A percentile compares a stretch with the other conserved stretches of the same genome.
phyloP scores from a whole-genome alignment of 805 yeast genomes.

The Metschnikowia henanensis region DNA sequence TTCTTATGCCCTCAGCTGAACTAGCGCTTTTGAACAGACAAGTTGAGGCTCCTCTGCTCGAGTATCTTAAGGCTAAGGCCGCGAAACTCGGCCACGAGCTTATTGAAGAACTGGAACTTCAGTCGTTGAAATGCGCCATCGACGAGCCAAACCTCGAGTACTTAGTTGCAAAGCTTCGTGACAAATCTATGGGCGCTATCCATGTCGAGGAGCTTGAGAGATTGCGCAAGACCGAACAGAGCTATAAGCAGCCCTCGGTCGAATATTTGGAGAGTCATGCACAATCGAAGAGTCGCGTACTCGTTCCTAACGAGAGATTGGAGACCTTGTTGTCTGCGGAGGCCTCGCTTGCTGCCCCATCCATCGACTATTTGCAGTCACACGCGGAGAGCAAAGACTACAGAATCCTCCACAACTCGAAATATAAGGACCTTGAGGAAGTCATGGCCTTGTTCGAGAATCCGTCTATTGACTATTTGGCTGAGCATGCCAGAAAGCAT shows the following conservation, averaged over 20 bases:
- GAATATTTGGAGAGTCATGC: conserved; percentile 10
- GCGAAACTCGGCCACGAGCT: conserved; percentile 4
- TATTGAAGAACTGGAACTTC: conserved; percentile 3
- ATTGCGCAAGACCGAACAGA: conserved; percentile 1
- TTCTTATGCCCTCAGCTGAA: conserved; percentile 11
- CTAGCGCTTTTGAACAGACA: conserved; percentile 7
- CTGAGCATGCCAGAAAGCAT: conserved; percentile 5
- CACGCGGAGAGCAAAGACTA: conserved; percentile 2
- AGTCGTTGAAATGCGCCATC: conserved; percentile 9
- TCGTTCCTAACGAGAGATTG: conserved; percentile 6
- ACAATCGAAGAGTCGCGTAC: neutral
- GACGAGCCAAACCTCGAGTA: conserved; percentile 13
- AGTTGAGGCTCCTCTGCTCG: conserved; percentile 13
- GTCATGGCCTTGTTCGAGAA: neutral
- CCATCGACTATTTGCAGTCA: conserved; percentile 17
- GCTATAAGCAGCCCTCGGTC: conserved; percentile 1
- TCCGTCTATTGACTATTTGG: conserved; percentile 13
- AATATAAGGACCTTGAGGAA: neutral
- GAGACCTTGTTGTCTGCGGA: conserved; percentile 8
- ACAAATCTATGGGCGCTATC: conserved; percentile 10
- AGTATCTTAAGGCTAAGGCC: conserved; percentile 11
- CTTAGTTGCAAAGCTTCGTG: conserved; percentile 11
- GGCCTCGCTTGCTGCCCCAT: conserved; percentile 1
- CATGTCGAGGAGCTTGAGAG: neutral
- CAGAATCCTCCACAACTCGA: neutral